Conservation (phyloP, 129 eudicot genomes). For the Daucus carota region DNA sequence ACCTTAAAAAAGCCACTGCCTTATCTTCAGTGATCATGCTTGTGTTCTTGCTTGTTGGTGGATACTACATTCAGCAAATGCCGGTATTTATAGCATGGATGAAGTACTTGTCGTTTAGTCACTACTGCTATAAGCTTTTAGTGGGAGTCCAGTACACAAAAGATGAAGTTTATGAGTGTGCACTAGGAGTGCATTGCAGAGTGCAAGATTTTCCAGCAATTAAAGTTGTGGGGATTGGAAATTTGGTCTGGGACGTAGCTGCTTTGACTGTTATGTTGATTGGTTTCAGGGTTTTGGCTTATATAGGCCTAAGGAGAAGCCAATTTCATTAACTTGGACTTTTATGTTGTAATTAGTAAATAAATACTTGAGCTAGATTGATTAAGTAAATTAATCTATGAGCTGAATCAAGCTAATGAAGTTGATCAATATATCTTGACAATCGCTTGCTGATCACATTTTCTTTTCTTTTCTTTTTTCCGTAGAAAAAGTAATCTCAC, state of each 20-base stretch:
- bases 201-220: slow-evolving; percentile 67
- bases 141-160: slow-evolving; percentile 63
- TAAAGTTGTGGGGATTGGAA: slow-evolving; percentile 43
- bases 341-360: not conserved
- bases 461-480: not conserved
- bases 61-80: slow-evolving; percentile 81
- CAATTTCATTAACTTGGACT: slow-evolving; percentile 30
- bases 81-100: slow-evolving; percentile 70
- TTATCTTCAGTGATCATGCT: slow-evolving; percentile 81
- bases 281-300: slow-evolving; percentile 79
- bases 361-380: not conserved
- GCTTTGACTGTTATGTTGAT: slow-evolving; percentile 73
- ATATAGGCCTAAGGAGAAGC: slow-evolving; percentile 64
- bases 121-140: slow-evolving; percentile 75
- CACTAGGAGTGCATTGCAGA: slow-evolving; percentile 34
- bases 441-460: not conserved
- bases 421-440: not conserved
- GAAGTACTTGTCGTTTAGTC: slow-evolving; percentile 75
- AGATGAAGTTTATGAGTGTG: slow-evolving; percentile 69
- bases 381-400: slow-evolving; percentile 1
- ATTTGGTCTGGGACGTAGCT: slow-evolving; percentile 58
- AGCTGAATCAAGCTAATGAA: slow-evolving; percentile 3
- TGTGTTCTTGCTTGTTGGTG: slow-evolving; percentile 77
- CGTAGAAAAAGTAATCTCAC: too few species aligned
- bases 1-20: slow-evolving; percentile 76